Evolutionary conservation across 164 flowering plant genomes (phyloP), one percentile per base, ranked within the genome.

Genomic region (Magnolia officinalis): DNA sequence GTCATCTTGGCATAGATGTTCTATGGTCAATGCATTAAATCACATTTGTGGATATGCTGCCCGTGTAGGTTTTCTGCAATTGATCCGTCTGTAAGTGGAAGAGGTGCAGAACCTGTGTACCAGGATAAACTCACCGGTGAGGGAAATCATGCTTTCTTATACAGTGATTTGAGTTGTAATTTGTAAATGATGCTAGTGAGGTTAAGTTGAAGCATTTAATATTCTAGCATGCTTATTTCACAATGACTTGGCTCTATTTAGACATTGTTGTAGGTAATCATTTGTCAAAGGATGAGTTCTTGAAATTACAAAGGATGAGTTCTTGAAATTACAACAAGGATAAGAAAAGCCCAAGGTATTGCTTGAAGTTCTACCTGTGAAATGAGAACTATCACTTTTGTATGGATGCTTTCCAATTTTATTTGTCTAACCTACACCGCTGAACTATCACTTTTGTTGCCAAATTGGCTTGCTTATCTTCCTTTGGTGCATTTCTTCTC

Each of bases 331-430:
- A 24, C 80, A 85, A 59, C 85, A 88, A 73, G 87, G 75, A 76
- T 90, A 93, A 80, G 96, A 92, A 83, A 95, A 95, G 83, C 96
- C 97, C 3, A 92, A 95, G 98, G 98, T 95, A 86, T 26, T 51
- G 65, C 29, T 72, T 37, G 19, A 16, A 16, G 37, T 16, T 13
- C 49, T 66, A 59, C 8, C 20, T 21, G 20, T 64, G n/a, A 49
- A 66, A 45, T 23, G 24, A 23, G 24, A 23, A 23, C 24, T 23
- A 23, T 23, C 24, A 23, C 24, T 23, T 23, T 23, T 23, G 24
- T 23, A 23, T 23, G 24, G 24, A 23, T 23, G 24, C 24, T 23
- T 23, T 23, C 24, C 24, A 23, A 23, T 23, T 23, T 23, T 23
- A 23, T 23, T 1, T 23, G 24, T 23, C 24, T 23, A 23, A 23